phyloP scores from a whole-genome alignment of 2,329 filamentous ascomycete species.

The Colletotrichum chrysophilum region DNA sequence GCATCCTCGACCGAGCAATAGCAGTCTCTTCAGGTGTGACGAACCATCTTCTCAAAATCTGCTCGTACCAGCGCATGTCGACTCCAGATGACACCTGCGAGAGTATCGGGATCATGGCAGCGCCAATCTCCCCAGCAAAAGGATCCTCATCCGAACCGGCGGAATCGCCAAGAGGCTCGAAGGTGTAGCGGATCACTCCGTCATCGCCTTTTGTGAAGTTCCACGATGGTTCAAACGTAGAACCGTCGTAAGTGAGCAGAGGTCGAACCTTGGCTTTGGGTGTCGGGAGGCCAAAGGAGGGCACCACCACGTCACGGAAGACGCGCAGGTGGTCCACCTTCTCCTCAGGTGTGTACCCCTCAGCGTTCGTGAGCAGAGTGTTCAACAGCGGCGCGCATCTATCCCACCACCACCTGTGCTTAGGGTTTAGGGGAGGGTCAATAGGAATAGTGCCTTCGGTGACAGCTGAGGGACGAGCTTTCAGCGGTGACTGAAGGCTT shows the following conservation, averaged over 20 bases:
- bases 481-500: background rate
- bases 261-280: background rate
- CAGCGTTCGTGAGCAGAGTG: constrained; percentile 2
- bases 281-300: constrained; percentile 6
- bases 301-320: constrained; percentile 15
- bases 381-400: constrained; percentile 2
- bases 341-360: constrained; percentile 2
- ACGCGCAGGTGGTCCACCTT: constrained; percentile 16
- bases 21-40: constrained; percentile 1
- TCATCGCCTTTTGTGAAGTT: constrained; percentile 10
- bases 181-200: constrained; percentile 1
- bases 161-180: constrained; percentile 5
- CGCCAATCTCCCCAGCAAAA: background rate
- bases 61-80: constrained; percentile 15
- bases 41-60: constrained; percentile 1
- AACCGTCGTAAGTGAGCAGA: constrained; percentile 11
- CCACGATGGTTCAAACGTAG: constrained; percentile 10
- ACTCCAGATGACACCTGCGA: constrained; percentile 2
- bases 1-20: background rate
- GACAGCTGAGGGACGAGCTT: background rate
- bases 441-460: background rate
- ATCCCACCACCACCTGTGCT: constrained; percentile 13
- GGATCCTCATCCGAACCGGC: constrained; percentile 3
- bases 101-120: background rate
- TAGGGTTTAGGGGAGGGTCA: background rate